A percentile compares a stretch with the other conserved stretches of the same genome.
Evolutionary conservation across 441 rosid genomes (phyloP).

Genomic region (Arabidopsis lyrata): DNA sequence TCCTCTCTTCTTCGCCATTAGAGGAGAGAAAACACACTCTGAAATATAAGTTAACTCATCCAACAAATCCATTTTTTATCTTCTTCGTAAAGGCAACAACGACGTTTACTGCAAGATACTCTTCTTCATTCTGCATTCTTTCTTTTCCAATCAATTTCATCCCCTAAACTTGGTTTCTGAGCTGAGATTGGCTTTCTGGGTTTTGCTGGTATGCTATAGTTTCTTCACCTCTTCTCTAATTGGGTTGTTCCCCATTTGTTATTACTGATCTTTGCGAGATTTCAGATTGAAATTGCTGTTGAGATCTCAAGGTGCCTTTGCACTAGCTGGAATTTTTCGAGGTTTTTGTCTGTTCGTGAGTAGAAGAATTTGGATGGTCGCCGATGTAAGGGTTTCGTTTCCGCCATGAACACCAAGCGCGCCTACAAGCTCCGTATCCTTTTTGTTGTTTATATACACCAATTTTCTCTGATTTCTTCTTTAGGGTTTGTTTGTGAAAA

Average conservation of each 20-base stretch:
- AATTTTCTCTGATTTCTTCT: background rate
- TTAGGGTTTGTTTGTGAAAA: background rate
- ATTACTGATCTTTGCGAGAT: constrained; percentile 15
- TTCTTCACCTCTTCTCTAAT: background rate
- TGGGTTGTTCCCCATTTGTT: background rate
- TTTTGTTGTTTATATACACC: too few species aligned
- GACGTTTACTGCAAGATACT: constrained; percentile 34
- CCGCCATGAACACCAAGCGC: constrained; percentile 95
- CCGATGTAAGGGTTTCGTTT: constrained; percentile 43
- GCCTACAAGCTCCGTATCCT: constrained; percentile 99
- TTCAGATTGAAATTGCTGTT: constrained; percentile 32
- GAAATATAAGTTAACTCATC: background rate
- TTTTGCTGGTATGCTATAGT: constrained; percentile 7
- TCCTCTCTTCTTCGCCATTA: constrained; percentile 21
- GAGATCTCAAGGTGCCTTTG: constrained; percentile 24
- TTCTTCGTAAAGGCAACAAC: constrained; percentile 28
- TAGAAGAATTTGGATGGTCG: constrained; percentile 46
- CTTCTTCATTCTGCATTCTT: constrained; percentile 29
- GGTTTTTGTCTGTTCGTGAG: background rate
- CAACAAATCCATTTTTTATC: constrained; percentile 26
- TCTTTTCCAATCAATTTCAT: background rate
- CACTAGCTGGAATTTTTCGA: background rate
- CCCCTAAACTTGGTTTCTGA: background rate
- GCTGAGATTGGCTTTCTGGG: constrained; percentile 6
- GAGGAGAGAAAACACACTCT: too few species aligned